Percentiles rank a stretch among this genome's conserved stretches.
These are phyloP conservation scores for Chaetomiaceae sp. DNA, from an alignment of 2,329 filamentous ascomycete genomes.

Conservation along the genomic window DNA sequence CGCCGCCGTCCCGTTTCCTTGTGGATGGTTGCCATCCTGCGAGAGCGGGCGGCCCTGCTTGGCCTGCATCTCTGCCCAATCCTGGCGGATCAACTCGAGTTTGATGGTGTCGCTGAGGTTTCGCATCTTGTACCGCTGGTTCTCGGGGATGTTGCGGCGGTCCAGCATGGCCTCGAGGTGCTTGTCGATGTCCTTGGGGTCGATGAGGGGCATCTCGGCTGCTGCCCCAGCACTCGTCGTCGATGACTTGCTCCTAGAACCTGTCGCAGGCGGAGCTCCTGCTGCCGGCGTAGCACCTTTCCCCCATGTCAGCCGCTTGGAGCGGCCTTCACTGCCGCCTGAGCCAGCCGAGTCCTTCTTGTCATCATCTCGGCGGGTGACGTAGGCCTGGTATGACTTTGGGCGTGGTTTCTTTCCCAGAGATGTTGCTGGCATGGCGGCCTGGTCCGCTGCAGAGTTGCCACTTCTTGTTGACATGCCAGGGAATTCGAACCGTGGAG, in stretches of 20 bases:
- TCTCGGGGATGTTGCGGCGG: constrained; percentile 86
- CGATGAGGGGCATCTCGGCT: constrained; percentile 33
- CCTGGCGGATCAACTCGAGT: constrained; percentile 88
- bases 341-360: constrained; percentile 5
- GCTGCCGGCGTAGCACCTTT: constrained; percentile 37
- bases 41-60: constrained; percentile 42
- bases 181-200: constrained; percentile 51
- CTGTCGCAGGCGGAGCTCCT: constrained; percentile 34
- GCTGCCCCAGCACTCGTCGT: constrained; percentile 28
- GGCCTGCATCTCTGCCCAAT: constrained; percentile 66
- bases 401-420: constrained; percentile 42
- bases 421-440: constrained; percentile 21
- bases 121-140: constrained; percentile 92
- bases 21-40: constrained; percentile 35
- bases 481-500: constrained; percentile 3
- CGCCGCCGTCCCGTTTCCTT: constrained; percentile 11
- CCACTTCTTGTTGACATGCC: constrained; percentile 22
- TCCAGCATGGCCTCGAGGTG: constrained; percentile 66
- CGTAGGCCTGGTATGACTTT: constrained; percentile 46
- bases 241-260: constrained; percentile 22
- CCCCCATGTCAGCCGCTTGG: constrained; percentile 25
- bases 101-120: constrained; percentile 86
- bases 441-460: constrained; percentile 19
- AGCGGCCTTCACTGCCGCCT: constrained; percentile 18
- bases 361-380: constrained; percentile 19